These are phyloP conservation scores for Chaetoceros muelleri DNA, from an alignment of 108 stramenopile species.

Conservation along the genomic window DNA sequence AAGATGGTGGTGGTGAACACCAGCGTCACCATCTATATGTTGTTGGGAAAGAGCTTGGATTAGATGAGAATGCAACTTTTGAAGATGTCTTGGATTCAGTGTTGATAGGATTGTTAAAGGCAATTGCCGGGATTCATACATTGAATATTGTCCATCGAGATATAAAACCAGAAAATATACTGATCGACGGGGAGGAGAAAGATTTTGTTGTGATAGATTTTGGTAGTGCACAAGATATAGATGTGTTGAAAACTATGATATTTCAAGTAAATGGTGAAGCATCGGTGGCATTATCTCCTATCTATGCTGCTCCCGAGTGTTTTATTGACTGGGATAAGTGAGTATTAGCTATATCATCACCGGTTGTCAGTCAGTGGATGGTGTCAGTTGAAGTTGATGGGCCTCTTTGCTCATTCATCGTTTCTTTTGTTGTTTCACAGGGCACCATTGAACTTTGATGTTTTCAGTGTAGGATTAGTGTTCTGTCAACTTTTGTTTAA, in stretches of 20 bases:
- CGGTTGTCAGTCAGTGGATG: not conserved
- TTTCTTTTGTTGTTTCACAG: constrained; percentile 3
- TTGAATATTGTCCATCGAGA: constrained; percentile 64
- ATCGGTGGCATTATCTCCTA: constrained; percentile 52
- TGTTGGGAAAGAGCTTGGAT: constrained; percentile 30
- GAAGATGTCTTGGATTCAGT: constrained; percentile 41
- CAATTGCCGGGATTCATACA: constrained; percentile 33
- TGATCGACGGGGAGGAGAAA: constrained; percentile 18
- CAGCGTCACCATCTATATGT: constrained; percentile 29
- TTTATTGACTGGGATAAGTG: constrained; percentile 26
- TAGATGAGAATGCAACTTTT: constrained; percentile 30
- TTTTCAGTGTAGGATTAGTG: constrained; percentile 51
- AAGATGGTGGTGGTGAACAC: constrained; percentile 9
- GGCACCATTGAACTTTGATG: constrained; percentile 45
- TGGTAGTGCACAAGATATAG: constrained; percentile 71
- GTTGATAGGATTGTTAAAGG: constrained; percentile 29
- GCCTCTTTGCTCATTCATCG: not conserved
- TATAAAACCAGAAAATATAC: constrained; percentile 65
- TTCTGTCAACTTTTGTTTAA: constrained; percentile 72
- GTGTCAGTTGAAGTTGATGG: not conserved
- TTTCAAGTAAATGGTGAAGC: not conserved
- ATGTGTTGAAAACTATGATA: constrained; percentile 8
- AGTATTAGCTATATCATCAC: constrained; percentile 1
- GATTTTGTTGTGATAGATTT: constrained; percentile 59
- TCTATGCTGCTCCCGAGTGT: constrained; percentile 68